Base-by-base conservation (phyloP, 2,329 filamentous ascomycete genomes). In the Bertia moriformis region DNA sequence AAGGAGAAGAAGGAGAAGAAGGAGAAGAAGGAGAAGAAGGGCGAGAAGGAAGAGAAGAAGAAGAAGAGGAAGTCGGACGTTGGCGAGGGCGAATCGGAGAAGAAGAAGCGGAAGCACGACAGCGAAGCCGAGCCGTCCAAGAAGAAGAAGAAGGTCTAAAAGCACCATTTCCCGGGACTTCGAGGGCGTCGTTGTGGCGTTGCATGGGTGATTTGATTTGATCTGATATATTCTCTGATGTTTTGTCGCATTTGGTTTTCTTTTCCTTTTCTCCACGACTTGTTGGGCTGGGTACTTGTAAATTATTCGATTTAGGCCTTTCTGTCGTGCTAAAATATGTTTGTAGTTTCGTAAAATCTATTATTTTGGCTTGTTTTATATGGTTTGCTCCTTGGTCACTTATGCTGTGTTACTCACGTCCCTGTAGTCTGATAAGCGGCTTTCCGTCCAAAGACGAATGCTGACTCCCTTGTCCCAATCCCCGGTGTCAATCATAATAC, bases 101-200 rank as follows among this genome's bases (percentile, higher is more conserved):
- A 35, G 32, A 35, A 35, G 32, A 35, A 35, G 32, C 32, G 32
- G 10, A 35, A 35, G 32, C 32, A 35, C 32, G 32, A 35, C 32
- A 35, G 10, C 32, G 32, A 35, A 7, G 32, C 32, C 15, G 10
- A 35, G 32, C 32, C 32, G 10, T 35, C 32, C 10, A 29, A n/a
- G 24, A 29, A n/a, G 24, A 35, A 35, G 32, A 35, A 35, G 32
- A 35, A 35, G 32, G 32, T 35, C 7, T 18, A 35, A 35, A 35
- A 14, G n/a, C n/a, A n/a, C n/a, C n/a, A n/a, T n/a, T n/a, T n/a
- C n/a, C n/a, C n/a, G n/a, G n/a, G n/a, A n/a, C n/a, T n/a, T n/a
- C n/a, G n/a, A n/a, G n/a, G n/a, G n/a, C n/a, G n/a, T n/a, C n/a
- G n/a, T n/a, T n/a, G n/a, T n/a, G n/a, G n/a, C n/a, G n/a, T n/a